phyloP scores from a whole-genome alignment of 2,329 filamentous ascomycete genomes.

The Venturia aucupariae region DNA sequence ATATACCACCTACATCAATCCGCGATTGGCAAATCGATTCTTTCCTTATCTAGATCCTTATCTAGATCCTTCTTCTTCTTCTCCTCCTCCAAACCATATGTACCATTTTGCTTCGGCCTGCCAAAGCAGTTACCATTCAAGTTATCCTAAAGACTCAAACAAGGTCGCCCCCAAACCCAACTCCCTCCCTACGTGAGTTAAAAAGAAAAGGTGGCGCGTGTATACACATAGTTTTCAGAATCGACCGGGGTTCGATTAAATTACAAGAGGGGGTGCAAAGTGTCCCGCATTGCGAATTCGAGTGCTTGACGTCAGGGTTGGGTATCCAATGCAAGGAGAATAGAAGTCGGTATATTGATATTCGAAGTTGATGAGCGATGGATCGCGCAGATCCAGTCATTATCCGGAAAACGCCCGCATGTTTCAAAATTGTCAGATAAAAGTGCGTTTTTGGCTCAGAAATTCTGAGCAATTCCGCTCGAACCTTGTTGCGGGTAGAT shows the following conservation, averaged over 20 bases:
- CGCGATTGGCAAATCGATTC: background rate
- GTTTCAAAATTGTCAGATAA: background rate
- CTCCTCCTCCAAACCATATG: background rate
- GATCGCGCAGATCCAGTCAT: background rate
- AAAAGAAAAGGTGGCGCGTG: background rate
- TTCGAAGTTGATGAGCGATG: background rate
- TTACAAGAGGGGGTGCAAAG: background rate
- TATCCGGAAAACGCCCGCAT: background rate
- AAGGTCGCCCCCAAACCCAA: background rate
- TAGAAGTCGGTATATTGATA: background rate
- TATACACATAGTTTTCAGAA: background rate
- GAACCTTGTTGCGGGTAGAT: constrained; percentile 85
- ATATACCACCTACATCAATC: background rate
- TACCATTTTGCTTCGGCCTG: background rate
- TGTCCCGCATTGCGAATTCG: background rate
- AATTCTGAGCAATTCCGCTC: constrained; percentile 94
- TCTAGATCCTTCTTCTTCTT: background rate
- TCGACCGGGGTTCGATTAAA: background rate
- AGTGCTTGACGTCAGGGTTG: background rate
- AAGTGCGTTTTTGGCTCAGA: constrained; percentile 39
- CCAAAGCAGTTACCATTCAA: background rate
- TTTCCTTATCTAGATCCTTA: background rate
- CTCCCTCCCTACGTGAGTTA: no score
- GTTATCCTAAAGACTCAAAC: background rate
- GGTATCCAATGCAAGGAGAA: constrained; percentile 4